Conservation (phyloP, 176 grass and related monocot species). For the Hordeum vulgare region MorexV3_pseudomolecules_assembly NC_058524.1:384438152-384438651, state of each 20-base stretch:
- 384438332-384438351: conserved; percentile 11
- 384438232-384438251: not conserved
- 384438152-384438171: not conserved
- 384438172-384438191: not conserved
- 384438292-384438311: not conserved
- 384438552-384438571: not conserved
- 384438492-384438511: conserved; percentile 1
- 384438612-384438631: not conserved
- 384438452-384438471: conserved; percentile 12
- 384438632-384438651: not conserved
- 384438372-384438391: not conserved
- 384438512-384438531: conserved; percentile 12
- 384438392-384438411: not conserved
- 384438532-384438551: conserved; percentile 19
- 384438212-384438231: not conserved
- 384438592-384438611: conserved; percentile 14
- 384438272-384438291: not conserved
- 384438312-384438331: not conserved
- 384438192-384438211: not conserved
- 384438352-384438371: not conserved
- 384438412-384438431: not conserved
- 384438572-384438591: conserved; percentile 30
- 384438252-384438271: not conserved
- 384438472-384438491: not conserved
- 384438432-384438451: not conserved